Percentiles rank a stretch among this genome's conserved stretches.
These are phyloP conservation scores for Cercospora canescens DNA, from an alignment of 2,329 filamentous ascomycete genomes.

Conservation along the genomic window DNA sequence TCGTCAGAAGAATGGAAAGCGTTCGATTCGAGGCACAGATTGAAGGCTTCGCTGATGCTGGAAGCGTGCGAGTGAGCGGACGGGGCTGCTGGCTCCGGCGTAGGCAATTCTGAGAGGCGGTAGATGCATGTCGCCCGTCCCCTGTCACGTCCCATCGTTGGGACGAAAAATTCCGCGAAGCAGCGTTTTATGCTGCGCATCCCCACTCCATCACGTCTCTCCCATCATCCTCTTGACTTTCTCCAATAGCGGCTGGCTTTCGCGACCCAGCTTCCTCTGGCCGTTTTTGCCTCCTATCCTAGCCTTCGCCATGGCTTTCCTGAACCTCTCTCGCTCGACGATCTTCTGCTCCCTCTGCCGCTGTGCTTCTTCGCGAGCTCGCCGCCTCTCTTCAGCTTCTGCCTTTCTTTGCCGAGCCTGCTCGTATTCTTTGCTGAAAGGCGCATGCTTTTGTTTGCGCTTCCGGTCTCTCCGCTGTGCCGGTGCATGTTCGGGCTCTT, in stretches of 20 bases:
- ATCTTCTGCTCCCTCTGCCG: constrained; percentile 54
- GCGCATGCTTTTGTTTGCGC: constrained; percentile 43
- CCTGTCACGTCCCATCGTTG: too few species aligned
- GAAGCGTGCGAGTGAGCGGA: too few species aligned
- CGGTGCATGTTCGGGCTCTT: constrained; percentile 16
- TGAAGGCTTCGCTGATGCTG: too few species aligned
- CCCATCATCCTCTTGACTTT: constrained; percentile 73
- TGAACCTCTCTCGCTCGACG: constrained; percentile 71
- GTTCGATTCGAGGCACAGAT: too few species aligned
- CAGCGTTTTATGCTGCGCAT: neutral
- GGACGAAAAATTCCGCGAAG: too few species aligned
- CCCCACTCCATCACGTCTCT: constrained; percentile 11
- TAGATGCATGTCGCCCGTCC: too few species aligned
- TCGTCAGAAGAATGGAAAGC: too few species aligned
- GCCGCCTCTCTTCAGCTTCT: constrained; percentile 62
- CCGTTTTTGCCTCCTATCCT: constrained; percentile 64
- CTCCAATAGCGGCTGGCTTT: constrained; percentile 75
- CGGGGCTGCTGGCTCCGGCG: too few species aligned
- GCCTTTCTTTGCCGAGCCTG: constrained; percentile 57
- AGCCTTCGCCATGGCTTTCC: constrained; percentile 63
- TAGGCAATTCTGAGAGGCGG: too few species aligned
- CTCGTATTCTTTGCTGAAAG: constrained; percentile 46
- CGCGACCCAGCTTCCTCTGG: constrained; percentile 76
- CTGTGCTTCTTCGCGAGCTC: constrained; percentile 63
- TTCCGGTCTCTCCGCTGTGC: constrained; percentile 8